phyloP scores from a whole-genome alignment of 345 rosid species.

The Camelina neglecta region DNA sequence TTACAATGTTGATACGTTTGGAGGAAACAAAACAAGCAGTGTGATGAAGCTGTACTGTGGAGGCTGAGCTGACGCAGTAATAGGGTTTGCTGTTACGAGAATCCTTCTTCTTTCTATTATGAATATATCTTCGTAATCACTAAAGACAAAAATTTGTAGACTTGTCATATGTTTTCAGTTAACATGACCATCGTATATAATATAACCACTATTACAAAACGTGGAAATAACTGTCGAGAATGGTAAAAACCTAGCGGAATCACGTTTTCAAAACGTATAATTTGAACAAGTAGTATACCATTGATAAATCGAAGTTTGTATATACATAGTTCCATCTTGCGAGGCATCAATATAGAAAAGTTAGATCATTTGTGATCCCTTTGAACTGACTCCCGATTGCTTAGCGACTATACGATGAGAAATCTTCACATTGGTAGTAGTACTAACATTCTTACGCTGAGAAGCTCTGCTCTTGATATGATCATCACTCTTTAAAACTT shows the following conservation, averaged over 20 bases:
- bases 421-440: conserved; percentile 19
- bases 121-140: too few species aligned
- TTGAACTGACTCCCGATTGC: background rate
- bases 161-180: background rate
- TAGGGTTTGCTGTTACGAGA: too few species aligned
- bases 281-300: background rate
- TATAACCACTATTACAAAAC: background rate
- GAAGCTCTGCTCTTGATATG: conserved; percentile 18
- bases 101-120: too few species aligned
- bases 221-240: background rate
- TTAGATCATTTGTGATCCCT: conserved; percentile 19
- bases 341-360: background rate
- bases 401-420: conserved; percentile 3
- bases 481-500: conserved; percentile 23
- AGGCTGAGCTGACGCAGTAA: too few species aligned
- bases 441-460: conserved; percentile 28
- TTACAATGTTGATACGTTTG: too few species aligned
- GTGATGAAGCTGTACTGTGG: too few species aligned
- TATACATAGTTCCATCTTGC: too few species aligned
- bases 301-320: background rate
- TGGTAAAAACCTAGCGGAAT: background rate
- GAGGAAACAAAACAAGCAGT: too few species aligned
- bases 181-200: background rate
- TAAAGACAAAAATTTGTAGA: background rate
- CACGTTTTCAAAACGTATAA: background rate